phyloP scores from a whole-genome alignment of 208 protist genomes.

The Trypanosoma brucei region DNA sequence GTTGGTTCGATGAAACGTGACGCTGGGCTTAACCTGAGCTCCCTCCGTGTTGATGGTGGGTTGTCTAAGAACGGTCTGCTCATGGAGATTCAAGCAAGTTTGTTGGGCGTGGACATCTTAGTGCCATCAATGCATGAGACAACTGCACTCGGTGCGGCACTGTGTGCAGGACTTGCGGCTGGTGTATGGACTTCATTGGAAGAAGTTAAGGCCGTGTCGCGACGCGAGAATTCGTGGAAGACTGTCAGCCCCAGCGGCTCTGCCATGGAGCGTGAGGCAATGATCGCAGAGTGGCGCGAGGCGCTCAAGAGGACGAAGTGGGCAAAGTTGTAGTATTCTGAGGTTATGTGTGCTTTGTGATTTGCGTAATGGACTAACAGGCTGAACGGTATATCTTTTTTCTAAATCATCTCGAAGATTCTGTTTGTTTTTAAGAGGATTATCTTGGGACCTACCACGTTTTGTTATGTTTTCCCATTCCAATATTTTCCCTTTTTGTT shows the following conservation, averaged over 20 bases:
- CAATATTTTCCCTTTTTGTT: slow-evolving; percentile 15
- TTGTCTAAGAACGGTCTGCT: slow-evolving; percentile 87
- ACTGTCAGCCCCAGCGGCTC: slow-evolving; percentile 26
- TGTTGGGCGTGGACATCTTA: slow-evolving; percentile 65
- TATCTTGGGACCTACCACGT: too few relatives aligned
- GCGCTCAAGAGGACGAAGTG: slow-evolving; percentile 52
- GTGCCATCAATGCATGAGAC: slow-evolving; percentile 69
- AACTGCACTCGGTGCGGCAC: slow-evolving; percentile 69
- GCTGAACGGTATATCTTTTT: not conserved
- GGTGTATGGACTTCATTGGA: slow-evolving; percentile 65
- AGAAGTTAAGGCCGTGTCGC: slow-evolving; percentile 30
- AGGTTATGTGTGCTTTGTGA: not conserved
- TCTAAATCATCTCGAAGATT: too few relatives aligned
- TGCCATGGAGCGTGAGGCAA: slow-evolving; percentile 23
- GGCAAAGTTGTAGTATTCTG: slow-evolving; percentile 23
- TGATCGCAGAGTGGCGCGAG: slow-evolving; percentile 43
- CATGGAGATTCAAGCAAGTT: slow-evolving; percentile 94
- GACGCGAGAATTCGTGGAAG: slow-evolving; percentile 25
- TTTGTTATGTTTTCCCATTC: not conserved
- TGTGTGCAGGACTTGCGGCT: slow-evolving; percentile 66
- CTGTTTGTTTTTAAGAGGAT: too few relatives aligned
- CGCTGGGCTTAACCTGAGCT: slow-evolving; percentile 41
- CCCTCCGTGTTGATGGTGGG: slow-evolving; percentile 95
- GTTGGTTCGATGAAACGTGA: slow-evolving; percentile 83
- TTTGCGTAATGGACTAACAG: too few relatives aligned